Conservation (phyloP, 192 early-diverging fungal genomes). For the Phlyctochytrium planicorne region DNA sequence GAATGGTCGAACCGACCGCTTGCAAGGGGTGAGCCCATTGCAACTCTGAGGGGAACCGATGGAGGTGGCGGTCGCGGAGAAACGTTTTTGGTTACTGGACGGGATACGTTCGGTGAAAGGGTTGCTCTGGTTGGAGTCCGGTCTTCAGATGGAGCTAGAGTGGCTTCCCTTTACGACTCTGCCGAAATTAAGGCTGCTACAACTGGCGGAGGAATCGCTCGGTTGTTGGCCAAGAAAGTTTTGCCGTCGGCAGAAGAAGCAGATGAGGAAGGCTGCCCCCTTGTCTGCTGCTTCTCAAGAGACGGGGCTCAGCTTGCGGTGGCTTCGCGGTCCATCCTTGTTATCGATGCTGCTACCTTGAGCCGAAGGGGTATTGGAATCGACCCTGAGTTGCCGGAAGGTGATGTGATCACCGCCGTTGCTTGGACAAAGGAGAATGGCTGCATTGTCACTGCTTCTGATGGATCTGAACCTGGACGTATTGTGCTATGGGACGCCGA, state of each 20-base stretch:
- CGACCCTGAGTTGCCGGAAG: slow-evolving; percentile 20
- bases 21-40: slow-evolving; percentile 29
- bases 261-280: slow-evolving; percentile 17
- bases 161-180: slow-evolving; percentile 22
- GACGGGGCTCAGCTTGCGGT: slow-evolving; percentile 16
- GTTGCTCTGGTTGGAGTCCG: slow-evolving; percentile 24
- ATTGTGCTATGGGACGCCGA: slow-evolving; percentile 28
- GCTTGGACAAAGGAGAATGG: slow-evolving; percentile 28
- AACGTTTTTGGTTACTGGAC: slow-evolving; percentile 22
- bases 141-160: slow-evolving; percentile 18
- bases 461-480: slow-evolving; percentile 25
- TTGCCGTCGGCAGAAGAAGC: slow-evolving; percentile 4
- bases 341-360: slow-evolving; percentile 20
- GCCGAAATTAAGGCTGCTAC: slow-evolving; percentile 21
- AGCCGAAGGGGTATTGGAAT: slow-evolving; percentile 12
- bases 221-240: slow-evolving; percentile 16
- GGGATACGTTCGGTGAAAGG: slow-evolving; percentile 29
- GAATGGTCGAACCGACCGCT: slow-evolving; percentile 29
- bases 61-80: slow-evolving; percentile 13
- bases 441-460: slow-evolving; percentile 28
- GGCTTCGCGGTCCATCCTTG: slow-evolving; percentile 19
- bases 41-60: slow-evolving; percentile 29
- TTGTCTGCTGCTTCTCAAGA: slow-evolving; percentile 14
- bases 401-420: slow-evolving; percentile 25
- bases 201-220: slow-evolving; percentile 22